Evolutionary conservation across 2,329 filamentous ascomycete species (phyloP), one percentile per base, ranked within the genome.

Genomic region (Monosporascus sp.): DNA sequence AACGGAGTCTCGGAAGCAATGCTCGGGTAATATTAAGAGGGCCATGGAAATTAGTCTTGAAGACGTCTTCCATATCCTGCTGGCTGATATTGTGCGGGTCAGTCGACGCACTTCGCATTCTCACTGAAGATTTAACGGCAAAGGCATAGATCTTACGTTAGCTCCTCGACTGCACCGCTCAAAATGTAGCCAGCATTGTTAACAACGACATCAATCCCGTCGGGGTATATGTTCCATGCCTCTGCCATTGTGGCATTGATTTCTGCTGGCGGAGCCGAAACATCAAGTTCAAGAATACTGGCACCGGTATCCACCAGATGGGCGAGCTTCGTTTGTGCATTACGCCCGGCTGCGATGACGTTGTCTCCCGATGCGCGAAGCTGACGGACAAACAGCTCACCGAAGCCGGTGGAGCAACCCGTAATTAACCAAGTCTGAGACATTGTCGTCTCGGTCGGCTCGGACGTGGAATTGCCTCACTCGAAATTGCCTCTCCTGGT

Each of bases 391-490:
- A 75, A 61, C 5, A 62, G 48, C 17, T 70, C 63, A 15, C 73
- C 74, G 38, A 76, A 75, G 20, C 73, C 74, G 48, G 69, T 74
- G 8, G 72, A 74, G 58, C 71, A 74, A 46, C 73, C 73, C 1
- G 74, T 76, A 39, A 77, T 70, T 17, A 77, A 41, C 70, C 69
- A 74, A 1, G 67, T 70, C 52, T 57, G 51, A n/a, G 50, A 43
- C 54, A 60, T 60, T n/a, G 15, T 31, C 9, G 17, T 17, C 24
- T 39, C 8, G 51, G 78, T 90, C 31, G 87, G 80, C 2, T 73
- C 24, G 3, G 24, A 5, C 24, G 24, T 24, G 24, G 24, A 24
- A 24, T 24, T 3, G 24, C 24, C 24, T 24, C 24, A 3, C 24
- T 24, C 24, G 3, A 24, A 24, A 24, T 24, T 5, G 24, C 24